These are phyloP conservation scores for Sarocladium brachiariae DNA, from an alignment of 2,329 filamentous ascomycete genomes.

Conservation along the genomic window DNA sequence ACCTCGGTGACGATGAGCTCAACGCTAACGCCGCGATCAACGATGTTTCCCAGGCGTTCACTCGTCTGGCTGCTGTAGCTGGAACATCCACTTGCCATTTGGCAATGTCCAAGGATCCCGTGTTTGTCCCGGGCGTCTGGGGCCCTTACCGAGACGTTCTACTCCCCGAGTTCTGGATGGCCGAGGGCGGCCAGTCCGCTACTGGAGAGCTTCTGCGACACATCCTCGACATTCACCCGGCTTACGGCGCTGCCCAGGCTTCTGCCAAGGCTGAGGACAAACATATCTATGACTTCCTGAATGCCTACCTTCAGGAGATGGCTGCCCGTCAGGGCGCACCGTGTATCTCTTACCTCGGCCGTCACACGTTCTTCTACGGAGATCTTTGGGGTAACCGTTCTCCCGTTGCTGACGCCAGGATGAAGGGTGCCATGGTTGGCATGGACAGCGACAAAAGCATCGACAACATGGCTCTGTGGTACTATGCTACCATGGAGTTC, in stretches of 20 bases:
- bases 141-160: constrained; percentile 94
- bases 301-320: constrained; percentile 76
- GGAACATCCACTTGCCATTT: constrained; percentile 97
- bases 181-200: constrained; percentile 92
- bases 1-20: constrained; percentile 59
- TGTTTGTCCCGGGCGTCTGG: constrained; percentile 96
- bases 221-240: constrained; percentile 90
- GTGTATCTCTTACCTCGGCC: constrained; percentile 74
- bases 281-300: constrained; percentile 94
- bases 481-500: constrained; percentile 96
- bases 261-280: constrained; percentile 74
- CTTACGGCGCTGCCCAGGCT: constrained; percentile 72
- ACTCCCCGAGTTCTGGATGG: constrained; percentile 90
- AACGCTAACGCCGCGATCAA: constrained; percentile 65
- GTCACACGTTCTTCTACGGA: constrained; percentile 98
- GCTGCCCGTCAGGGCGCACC: constrained; percentile 63
- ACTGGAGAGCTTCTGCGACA: constrained; percentile 93
- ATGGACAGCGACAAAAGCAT: constrained; percentile 80
- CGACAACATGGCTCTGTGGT: constrained; percentile 82
- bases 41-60: constrained; percentile 88
- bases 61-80: constrained; percentile 84
- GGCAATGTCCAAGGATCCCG: constrained; percentile 86
- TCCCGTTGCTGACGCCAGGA: constrained; percentile 84
- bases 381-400: constrained; percentile 96
- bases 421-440: constrained; percentile 86